Evolutionary conservation across 805 yeast species (phyloP), one percentile per base, ranked within the genome.

Genomic region (Myxozyma udenii): DNA sequence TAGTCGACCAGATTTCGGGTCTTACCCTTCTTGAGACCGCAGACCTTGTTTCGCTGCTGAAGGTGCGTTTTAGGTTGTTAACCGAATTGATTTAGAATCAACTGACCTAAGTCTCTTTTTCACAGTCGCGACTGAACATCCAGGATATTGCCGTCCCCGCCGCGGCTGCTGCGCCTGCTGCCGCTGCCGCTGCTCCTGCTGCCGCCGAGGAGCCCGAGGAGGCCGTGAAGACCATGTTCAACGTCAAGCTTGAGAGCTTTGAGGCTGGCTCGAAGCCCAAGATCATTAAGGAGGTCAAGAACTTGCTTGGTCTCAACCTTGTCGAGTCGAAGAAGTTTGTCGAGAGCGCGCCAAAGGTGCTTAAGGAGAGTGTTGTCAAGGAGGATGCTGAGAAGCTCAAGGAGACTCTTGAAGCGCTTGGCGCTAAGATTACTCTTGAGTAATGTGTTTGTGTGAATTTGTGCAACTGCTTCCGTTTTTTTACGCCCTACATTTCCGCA

Each of bases 261-360:
- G 98, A 93, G 65, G 81, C 98, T 53, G 90, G 89, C 75, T 73
- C 95, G 52, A 93, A 93, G 78, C 96, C 99, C 55, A 93, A 93
- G 84, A 81, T 93, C 71, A 93, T 93, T 70, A 93, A 93, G 77
- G 98, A 93, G 75, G 95, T 93, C 64, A 93, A 93, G 77, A 78
- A 85, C 56, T 75, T 91, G 67, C 78, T 93, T 66, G 96, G 96
- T 14, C 78, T 93, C 64, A 87, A 96, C 4, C 78, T 93, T 63
- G 98, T 93, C 55, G 98, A 93, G 70, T 87, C 97, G 57, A 93
- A 93, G 83, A 93, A 93, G 76, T 87, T 93, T 62, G 99, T 93
- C 52, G 99, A 93, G 77, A 74, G 88, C 65, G 98, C 99, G 57
- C 99, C 99, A 64, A 93, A 93, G 78, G 77, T 86, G 41, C 77